Conservation (phyloP, 1,139 yeast genomes). For the Geotrichum phurueaensis region DNA sequence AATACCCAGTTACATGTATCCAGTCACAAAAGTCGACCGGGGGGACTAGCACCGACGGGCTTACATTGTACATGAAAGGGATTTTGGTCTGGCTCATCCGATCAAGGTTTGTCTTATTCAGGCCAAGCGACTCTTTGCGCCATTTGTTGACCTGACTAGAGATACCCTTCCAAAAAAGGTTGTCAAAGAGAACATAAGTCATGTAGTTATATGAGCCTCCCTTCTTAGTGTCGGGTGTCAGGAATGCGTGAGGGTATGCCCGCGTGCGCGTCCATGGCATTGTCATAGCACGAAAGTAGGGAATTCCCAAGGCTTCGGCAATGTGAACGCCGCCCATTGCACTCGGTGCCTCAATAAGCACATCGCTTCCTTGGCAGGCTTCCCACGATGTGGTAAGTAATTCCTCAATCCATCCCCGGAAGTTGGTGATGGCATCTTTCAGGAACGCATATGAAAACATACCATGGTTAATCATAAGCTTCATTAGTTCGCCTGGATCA, state of each 20-base stretch:
- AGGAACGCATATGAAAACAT: constrained; percentile 77
- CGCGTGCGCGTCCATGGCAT: constrained; percentile 98
- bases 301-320: constrained; percentile 84
- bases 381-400: constrained; percentile 68
- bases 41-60: constrained; percentile 84
- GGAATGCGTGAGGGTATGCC: constrained; percentile 93
- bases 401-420: constrained; percentile 74
- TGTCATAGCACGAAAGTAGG: constrained; percentile 90
- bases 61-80: constrained; percentile 84
- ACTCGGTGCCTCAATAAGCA: constrained; percentile 86
- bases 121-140: constrained; percentile 61
- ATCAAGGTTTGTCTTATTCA: constrained; percentile 65
- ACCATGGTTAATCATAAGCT: constrained; percentile 87
- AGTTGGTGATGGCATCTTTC: constrained; percentile 73
- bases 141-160: constrained; percentile 83
- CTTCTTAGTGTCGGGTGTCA: constrained; percentile 85
- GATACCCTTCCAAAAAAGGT: constrained; percentile 89
- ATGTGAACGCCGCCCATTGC: constrained; percentile 95
- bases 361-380: constrained; percentile 79
- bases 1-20: constrained; percentile 91
- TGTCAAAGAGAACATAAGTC: constrained; percentile 89
- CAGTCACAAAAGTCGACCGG: constrained; percentile 91
- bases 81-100: constrained; percentile 68
- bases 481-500: constrained; percentile 87
- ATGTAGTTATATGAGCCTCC: constrained; percentile 90